These are phyloP conservation scores for Puccinia coronata DNA, from an alignment of 1,284 basidiomycete genomes.

Conservation along the genomic window DNA sequence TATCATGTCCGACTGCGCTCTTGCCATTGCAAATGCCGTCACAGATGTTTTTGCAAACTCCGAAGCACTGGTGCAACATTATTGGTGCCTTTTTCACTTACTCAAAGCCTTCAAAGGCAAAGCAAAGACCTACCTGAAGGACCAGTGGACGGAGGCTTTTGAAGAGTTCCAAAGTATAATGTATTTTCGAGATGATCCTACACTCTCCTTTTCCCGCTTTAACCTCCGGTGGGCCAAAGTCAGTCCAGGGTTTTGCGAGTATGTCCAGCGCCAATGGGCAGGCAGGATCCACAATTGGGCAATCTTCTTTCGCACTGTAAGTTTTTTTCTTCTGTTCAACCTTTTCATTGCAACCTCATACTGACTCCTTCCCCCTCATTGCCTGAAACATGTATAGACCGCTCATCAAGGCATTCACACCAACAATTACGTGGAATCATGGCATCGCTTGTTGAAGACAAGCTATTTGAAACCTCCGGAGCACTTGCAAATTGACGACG, in stretches of 20 bases:
- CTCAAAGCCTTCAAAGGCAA: background rate
- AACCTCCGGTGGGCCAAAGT: background rate
- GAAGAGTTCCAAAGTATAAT: background rate
- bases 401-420: background rate
- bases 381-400: too few species aligned
- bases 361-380: too few species aligned
- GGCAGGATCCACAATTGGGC: background rate
- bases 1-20: background rate
- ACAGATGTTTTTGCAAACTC: background rate
- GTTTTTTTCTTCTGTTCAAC: background rate
- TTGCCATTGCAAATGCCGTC: background rate
- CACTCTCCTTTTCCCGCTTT: background rate
- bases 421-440: background rate
- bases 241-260: background rate
- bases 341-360: background rate
- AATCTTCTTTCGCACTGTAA: background rate
- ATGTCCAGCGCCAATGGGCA: background rate
- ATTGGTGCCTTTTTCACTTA: constrained; percentile 9
- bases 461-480: too few species aligned
- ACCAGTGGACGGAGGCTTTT: background rate
- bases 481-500: too few species aligned
- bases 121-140: background rate
- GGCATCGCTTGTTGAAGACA: background rate
- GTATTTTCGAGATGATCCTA: background rate
- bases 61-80: background rate